These are phyloP conservation scores for Juncus inflexus DNA, from an alignment of 176 grass and related monocot genomes.

Conservation along the genomic window DNA sequence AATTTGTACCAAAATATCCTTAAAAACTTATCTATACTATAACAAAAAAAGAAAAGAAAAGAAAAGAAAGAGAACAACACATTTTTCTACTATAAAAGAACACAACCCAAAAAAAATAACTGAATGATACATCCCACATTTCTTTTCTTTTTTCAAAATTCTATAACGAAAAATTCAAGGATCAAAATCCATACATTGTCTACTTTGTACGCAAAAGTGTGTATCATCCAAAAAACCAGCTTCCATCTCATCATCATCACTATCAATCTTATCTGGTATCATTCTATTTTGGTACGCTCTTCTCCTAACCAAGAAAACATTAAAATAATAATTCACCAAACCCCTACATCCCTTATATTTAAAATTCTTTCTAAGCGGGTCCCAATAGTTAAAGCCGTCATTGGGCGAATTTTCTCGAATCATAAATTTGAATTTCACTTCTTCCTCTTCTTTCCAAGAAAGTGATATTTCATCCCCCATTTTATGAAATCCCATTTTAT, in stretches of 20 bases:
- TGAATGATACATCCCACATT: too few relatives aligned
- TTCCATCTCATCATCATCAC: slow-evolving; percentile 75
- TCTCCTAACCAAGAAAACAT: slow-evolving; percentile 47
- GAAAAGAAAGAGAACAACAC: too few relatives aligned
- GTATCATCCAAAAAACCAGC: slow-evolving; percentile 45
- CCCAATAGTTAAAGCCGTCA: slow-evolving; percentile 46
- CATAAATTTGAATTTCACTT: slow-evolving; percentile 54
- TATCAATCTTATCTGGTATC: slow-evolving; percentile 57
- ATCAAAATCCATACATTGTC: slow-evolving; percentile 63
- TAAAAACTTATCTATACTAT: too few relatives aligned
- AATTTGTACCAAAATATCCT: too few relatives aligned
- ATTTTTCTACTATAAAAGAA: too few relatives aligned
- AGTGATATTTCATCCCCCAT: slow-evolving; percentile 89
- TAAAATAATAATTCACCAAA: slow-evolving; percentile 38
- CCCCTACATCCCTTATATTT: slow-evolving; percentile 42
- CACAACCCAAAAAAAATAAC: too few relatives aligned
- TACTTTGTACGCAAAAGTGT: slow-evolving; percentile 55
- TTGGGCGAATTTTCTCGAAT: slow-evolving; percentile 34
- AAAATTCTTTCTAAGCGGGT: slow-evolving; percentile 36
- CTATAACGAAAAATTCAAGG: slow-evolving; percentile 16
- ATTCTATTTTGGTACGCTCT: slow-evolving; percentile 72
- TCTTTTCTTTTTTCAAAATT: too few relatives aligned
- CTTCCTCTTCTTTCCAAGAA: slow-evolving; percentile 71
- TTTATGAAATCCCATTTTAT: slow-evolving; percentile 58
- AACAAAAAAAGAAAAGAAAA: too few relatives aligned